Base-by-base conservation (phyloP, 495 filamentous ascomycete species). In the Pyrenopolyporus hunteri region DNA sequence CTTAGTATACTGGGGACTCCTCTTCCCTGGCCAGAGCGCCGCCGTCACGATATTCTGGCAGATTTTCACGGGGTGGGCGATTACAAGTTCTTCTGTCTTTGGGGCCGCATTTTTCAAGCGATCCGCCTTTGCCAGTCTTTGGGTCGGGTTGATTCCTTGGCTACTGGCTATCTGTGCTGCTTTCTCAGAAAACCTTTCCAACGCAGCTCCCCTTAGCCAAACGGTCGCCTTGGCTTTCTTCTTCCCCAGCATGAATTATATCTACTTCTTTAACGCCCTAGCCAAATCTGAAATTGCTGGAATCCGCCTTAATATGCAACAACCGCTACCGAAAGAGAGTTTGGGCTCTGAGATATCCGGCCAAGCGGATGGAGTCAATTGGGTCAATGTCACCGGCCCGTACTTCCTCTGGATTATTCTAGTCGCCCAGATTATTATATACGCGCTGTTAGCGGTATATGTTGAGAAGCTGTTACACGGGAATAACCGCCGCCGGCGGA, bases 171-270 rank as follows among this genome's bases (percentile, higher is more conserved):
- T 89, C 13, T 61, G 84, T 2, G 80, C 84, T 3, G 76, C 87
- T 10, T 68, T 77, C 26, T 70, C 57, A 4, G 62, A 65, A 26
- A 64, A 69, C 33, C 28, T 42, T 7, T 7, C 10, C 14, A 16
- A 25, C 9, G 44, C 63, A 6, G 31, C 71, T 1, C 76, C 78
- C 16, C 59, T 70, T 10, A 82, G 73, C 10, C 74, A 80, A 2
- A 77, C 86, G 16, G 75, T 76, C 6, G 70, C 86, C 9, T 74
- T 89, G 6, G 73, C 80, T 40, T 63, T 89, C 3, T 70, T 90
- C 4, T 90, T 89, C 64, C 79, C 86, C 8, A 83, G 86, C n/a
- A 85, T 83, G 76, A 89, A 83, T 49, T 87, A 84, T 63, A 79
- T 87, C 7, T 87, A 83, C 67, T 84, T 86, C 71, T 78, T 82